These are phyloP conservation scores for Penicillium concentricum DNA, from an alignment of 2,329 filamentous ascomycete species.

Conservation along the genomic window DNA sequence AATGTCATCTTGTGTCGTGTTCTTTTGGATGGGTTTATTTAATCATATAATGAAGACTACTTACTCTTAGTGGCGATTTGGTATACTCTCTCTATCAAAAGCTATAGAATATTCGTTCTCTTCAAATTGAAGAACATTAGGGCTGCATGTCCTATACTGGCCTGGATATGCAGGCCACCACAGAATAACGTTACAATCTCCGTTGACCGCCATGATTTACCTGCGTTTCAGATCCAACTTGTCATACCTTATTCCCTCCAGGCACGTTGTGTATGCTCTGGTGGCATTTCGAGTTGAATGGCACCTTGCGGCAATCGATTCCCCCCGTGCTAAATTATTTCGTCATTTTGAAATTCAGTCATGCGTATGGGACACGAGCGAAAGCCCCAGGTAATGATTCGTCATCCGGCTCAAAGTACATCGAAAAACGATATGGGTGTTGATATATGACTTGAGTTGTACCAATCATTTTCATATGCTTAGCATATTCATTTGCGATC, in stretches of 20 bases:
- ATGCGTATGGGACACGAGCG: not conserved
- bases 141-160: not conserved
- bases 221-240: not conserved
- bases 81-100: too few species aligned
- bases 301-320: not conserved
- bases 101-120: too few species aligned
- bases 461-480: not conserved
- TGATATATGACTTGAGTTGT: not conserved
- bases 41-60: not conserved
- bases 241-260: not conserved
- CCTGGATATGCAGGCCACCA: not conserved
- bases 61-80: not conserved
- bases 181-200: not conserved
- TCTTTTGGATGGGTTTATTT: too few species aligned
- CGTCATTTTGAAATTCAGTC: not conserved
- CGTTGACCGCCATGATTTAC: not conserved
- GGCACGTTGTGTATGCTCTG: not conserved
- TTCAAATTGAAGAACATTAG: not conserved
- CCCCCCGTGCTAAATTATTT: not conserved
- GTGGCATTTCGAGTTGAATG: not conserved
- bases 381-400: not conserved
- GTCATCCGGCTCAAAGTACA: not conserved
- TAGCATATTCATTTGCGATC: not conserved
- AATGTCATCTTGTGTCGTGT: not conserved
- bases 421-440: not conserved